Base-by-base conservation (phyloP, 345 rosid genomes). In the Dipteronia sinensis region DNA sequence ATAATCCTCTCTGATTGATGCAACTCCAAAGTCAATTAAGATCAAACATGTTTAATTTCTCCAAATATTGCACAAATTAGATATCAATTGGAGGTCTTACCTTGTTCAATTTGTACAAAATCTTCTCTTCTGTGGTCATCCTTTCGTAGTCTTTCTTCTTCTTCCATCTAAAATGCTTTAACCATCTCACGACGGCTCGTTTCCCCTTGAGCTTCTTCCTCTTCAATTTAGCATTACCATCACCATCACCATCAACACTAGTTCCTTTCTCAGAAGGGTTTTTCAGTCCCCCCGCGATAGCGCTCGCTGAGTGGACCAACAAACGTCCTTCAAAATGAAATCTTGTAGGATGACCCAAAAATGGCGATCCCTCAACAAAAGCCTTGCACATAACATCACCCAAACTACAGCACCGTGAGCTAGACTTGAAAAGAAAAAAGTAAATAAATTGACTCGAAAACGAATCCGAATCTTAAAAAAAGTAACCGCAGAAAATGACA, bases 151-250 rank as follows among this genome's bases (percentile, higher is more conserved):
- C 97, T 86, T 90, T 96, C 91, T 91, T 94, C 84, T 94, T 97
- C 92, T 97, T 94, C 91, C 92, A 93, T 79, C 98, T 87, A 84
- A 96, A 91, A 83, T 79, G 86, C 85, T 92, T 96, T 6, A 96
- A 84, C 98, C 97, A 94, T 85, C 90, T 87, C 16, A 92, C 95
- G 40, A 94, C 94, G 10, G 94, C 97, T n/a, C 98, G 86, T 78
- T 94, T 94, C 38, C 98, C 97, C 72, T 94, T 96, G 46, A 89
- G 82, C 76, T 91, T 94, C 74, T 87, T 89, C 91, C 95, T 89
- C 90, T 86, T 87, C 70, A 77, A 49, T 83, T 87, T 87, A n/a
- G 47, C 75, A 75, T 69, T 84, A 81, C 73, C 72, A 58, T 10
- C 46, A 42, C 46, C 61, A 13, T 3, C 58, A 53, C 6, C 89